Evolutionary conservation across 495 filamentous ascomycete genomes (phyloP).

Genomic region (Glonium stellatum): DNA sequence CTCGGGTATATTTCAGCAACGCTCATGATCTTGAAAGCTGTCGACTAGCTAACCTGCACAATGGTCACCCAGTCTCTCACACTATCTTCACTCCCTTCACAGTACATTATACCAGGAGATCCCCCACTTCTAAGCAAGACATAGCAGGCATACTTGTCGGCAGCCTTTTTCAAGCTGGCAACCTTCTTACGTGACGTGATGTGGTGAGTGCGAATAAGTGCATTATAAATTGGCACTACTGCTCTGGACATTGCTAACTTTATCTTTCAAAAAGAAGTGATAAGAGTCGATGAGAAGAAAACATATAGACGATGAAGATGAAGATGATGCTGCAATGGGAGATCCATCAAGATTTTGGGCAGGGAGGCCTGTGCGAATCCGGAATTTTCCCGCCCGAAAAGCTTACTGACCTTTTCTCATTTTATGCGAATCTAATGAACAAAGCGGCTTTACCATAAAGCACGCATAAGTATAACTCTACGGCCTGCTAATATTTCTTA

Average conservation of each 20-base stretch:
- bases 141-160: constrained; percentile 48
- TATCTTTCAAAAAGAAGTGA: too few species aligned
- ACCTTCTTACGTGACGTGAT: constrained; percentile 79
- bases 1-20: constrained; percentile 10
- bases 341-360: too few species aligned
- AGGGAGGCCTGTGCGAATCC: too few species aligned
- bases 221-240: constrained; percentile 29
- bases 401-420: too few species aligned
- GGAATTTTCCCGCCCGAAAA: too few species aligned
- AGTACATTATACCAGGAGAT: constrained; percentile 72
- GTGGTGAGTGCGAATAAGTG: constrained; percentile 71
- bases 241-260: not conserved
- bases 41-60: constrained; percentile 40
- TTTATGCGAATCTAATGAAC: too few species aligned
- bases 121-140: constrained; percentile 61
- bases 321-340: too few species aligned
- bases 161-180: constrained; percentile 55
- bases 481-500: too few species aligned
- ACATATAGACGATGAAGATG: too few species aligned
- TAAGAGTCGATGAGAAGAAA: too few species aligned
- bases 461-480: too few species aligned
- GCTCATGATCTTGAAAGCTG: not conserved
- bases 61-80: constrained; percentile 50
- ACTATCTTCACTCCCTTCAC: constrained; percentile 49
- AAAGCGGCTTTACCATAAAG: too few species aligned